Evolutionary conservation across 169 alveolate species (phyloP), one percentile per base, ranked within the genome.

Genomic region (Hepatocystis sp.): DNA sequence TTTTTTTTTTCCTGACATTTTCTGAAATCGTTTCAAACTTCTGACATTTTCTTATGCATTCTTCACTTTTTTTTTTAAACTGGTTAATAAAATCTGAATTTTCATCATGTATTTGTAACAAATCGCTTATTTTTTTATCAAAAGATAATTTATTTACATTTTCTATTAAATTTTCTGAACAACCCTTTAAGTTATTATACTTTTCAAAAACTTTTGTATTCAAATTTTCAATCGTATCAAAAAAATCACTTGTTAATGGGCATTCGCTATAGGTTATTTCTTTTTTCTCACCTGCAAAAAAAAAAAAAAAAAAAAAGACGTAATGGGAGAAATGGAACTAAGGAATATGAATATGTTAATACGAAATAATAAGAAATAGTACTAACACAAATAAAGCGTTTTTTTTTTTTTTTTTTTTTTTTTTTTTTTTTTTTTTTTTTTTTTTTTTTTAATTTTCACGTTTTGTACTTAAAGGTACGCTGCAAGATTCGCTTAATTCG

Each of bases 1-100:
- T 2, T n/a, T 32, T 13, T 5, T n/a, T 1, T 39, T 28, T 4
- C 34, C 60, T 13, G 44, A 81, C 89, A 51, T 61, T 63, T 40
- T 81, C 89, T 5, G 89, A 81, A 1, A 84, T 61, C 39, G 89
- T 81, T 34, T 81, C 89, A 63, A 81, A 81, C 42, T 81, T 61
- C 28, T 84, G 81, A 46, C 89, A 81, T 34, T 55, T 53, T 0
- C 84, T 81, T 51, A 81, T 81, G 25, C 89, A 81, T n/a, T 81
- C 89, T 40, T 81, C 89, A 36, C 89, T 81, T 21, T 81, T 36
- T 53, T 51, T 47, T 25, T 65, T 63, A 53, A 81, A 81, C 34
- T 81, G 13, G 21, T 81, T 84, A 15, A 81, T 64, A 23, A 63
- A 61, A 8, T 34, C 67, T 3, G 89, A 81, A 52, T 81, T 81